Base-by-base conservation (phyloP, 768 basidiomycete species). In the Phylloporus scabripes region DNA sequence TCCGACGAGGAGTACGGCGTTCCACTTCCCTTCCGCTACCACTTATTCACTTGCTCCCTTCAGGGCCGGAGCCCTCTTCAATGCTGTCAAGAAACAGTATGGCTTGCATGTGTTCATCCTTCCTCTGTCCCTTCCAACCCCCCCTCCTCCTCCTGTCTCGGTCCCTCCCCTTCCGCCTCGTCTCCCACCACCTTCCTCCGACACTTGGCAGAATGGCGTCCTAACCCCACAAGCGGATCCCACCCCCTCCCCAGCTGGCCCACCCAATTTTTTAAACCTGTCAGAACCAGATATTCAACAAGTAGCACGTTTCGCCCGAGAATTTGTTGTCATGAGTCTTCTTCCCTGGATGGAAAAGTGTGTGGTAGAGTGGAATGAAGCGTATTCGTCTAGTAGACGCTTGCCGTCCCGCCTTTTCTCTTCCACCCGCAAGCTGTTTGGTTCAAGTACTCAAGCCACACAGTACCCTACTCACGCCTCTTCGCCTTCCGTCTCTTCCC, bases 321-420 rank as follows among this genome's bases (percentile, higher is more conserved):
- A 96, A 65, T 86, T 97, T 57, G 75, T 91, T 4, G 82, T 85
- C 10, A 91, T 88, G 82, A 93, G 88, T 61, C 68, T 98, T 39
- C 66, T 97, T 3, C 94, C 94, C 1, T 97, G 90, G 90, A 94
- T 98, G 91, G 95, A 98, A 70, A 90, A 85, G 60, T 85, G 84
- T 65, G 87, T 94, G 5, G 57, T 91, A 40, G 90, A 95, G 54
- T 95, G 93, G 91, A 97, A 96, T 63, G 94, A 98, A 71, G 74
- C 74, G 75, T 87, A 85, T 65, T 79, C 81, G 4, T 86, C 86
- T 7, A 85, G 82, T 12, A 79, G 86, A 45, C 75, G 89, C 12
- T 70, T 92, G n/a, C 87, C 88, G 5, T 91, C 82, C 1, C 83
- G 88, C 5, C 67, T 92, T n/a, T 89, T 92, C 62, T 85, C 87